phyloP scores from a whole-genome alignment of 768 basidiomycete genomes.

The Mrakia frigida region DNA sequence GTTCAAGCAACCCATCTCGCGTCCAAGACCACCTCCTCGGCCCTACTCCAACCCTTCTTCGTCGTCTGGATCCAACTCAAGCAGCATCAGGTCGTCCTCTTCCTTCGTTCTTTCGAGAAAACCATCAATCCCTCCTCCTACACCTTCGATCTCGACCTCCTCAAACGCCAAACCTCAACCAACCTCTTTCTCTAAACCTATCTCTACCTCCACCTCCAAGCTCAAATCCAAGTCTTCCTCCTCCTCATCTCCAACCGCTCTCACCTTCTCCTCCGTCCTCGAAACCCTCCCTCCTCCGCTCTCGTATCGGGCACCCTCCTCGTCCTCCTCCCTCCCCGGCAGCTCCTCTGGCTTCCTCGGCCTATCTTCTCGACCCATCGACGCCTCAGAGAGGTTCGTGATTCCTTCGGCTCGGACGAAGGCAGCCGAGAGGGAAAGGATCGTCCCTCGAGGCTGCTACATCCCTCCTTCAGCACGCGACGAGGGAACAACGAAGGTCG shows the following conservation, averaged over 20 bases:
- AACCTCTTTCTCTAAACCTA: neutral
- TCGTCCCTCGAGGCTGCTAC: conserved; percentile 4
- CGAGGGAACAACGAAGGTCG: neutral
- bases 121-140: neutral
- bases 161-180: neutral
- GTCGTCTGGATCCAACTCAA: neutral
- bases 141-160: neutral
- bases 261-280: neutral
- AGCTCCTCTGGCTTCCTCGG: neutral
- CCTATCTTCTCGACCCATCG: neutral
- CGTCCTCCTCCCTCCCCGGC: neutral
- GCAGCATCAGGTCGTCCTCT: neutral
- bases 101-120: neutral
- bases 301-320: conserved; percentile 6
- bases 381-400: neutral
- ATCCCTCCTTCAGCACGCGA: neutral
- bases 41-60: neutral
- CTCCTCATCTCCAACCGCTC: neutral
- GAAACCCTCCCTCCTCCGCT: conserved; percentile 4
- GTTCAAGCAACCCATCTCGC: conserved; percentile 17
- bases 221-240: neutral
- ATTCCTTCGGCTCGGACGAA: neutral
- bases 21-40: neutral
- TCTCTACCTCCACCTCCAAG: neutral
- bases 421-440: neutral